Conservation (phyloP, 1,139 yeast genomes). For the Debaryomycetaceae sp. region DNA sequence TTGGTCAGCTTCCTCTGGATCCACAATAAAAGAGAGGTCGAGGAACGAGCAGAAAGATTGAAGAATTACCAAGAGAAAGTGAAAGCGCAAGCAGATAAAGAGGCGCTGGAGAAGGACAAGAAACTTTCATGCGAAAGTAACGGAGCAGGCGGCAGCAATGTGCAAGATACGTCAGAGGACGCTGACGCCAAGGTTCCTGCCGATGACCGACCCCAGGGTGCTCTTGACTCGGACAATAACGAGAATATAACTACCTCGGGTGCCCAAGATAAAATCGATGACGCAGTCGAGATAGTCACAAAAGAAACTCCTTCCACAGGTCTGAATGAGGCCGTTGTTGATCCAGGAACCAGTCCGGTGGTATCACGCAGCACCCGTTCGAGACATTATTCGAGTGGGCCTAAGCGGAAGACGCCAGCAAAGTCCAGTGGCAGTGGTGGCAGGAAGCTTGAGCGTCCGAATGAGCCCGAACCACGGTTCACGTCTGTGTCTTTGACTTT, state of each 20-base stretch:
- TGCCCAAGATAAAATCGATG: not conserved
- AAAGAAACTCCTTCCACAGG: conserved; percentile 1
- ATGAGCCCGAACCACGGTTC: conserved; percentile 34
- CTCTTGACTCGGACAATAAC: conserved; percentile 5
- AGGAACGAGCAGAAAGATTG: conserved; percentile 32
- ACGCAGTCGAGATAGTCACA: not conserved
- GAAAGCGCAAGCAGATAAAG: conserved; percentile 11
- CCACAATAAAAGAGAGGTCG: conserved; percentile 41
- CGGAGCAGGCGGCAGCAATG: conserved; percentile 10
- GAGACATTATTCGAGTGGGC: conserved; percentile 6
- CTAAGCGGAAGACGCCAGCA: conserved; percentile 14
- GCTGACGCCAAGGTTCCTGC: conserved; percentile 7
- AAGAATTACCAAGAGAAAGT: conserved; percentile 14
- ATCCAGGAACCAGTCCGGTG: conserved; percentile 2
- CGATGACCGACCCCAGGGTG: conserved; percentile 12
- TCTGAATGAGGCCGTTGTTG: conserved; percentile 1
- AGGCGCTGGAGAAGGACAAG: conserved; percentile 12
- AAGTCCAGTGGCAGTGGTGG: conserved; percentile 9
- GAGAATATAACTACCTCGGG: conserved; percentile 1
- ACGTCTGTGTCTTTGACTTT: conserved; percentile 58
- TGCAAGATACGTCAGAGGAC: conserved; percentile 8
- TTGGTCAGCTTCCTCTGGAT: conserved; percentile 57
- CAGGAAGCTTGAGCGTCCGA: conserved; percentile 16
- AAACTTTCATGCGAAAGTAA: conserved; percentile 15
- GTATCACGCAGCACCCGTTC: conserved; percentile 4